Conservation (phyloP, 371 early-diverging fungal genomes). For the Lichtheimia corymbifera region DNA sequence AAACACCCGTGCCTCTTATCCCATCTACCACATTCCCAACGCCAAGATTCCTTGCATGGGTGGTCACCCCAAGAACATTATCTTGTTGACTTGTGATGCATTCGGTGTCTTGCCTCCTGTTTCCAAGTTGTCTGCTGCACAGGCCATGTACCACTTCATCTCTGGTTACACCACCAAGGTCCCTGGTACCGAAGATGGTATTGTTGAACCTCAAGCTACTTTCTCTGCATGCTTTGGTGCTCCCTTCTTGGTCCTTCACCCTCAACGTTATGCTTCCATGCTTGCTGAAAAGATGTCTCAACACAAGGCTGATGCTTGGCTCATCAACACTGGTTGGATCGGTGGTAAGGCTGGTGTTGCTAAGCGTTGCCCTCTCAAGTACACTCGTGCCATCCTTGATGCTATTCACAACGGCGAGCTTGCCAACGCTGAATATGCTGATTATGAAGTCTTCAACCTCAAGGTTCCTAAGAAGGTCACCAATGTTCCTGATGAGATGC, state of each 20-base stretch:
- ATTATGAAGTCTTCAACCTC: constrained; percentile 85
- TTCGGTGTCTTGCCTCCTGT: constrained; percentile 96
- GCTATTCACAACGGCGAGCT: constrained; percentile 93
- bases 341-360: constrained; percentile 91
- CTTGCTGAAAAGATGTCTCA: constrained; percentile 88
- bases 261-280: constrained; percentile 94
- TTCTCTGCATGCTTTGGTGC: constrained; percentile 96
- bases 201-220: constrained; percentile 88
- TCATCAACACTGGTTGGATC: constrained; percentile 97
- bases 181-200: constrained; percentile 95
- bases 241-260: constrained; percentile 96
- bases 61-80: constrained; percentile 92
- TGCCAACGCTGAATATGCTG: constrained; percentile 77
- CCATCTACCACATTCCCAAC: constrained; percentile 91
- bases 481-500: constrained; percentile 82
- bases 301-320: constrained; percentile 88
- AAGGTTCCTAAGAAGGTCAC: constrained; percentile 78
- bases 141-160: constrained; percentile 97
- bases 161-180: constrained; percentile 89
- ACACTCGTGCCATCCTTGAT: constrained; percentile 95
- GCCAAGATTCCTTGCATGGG: constrained; percentile 92
- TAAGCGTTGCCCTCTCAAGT: constrained; percentile 89
- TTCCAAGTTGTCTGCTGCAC: constrained; percentile 81
- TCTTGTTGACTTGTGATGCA: constrained; percentile 95
- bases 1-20: constrained; percentile 95